Evolutionary conservation across 2,329 filamentous ascomycete species (phyloP), one percentile per base, ranked within the genome.

Genomic region (Hypoxylon rubiginosum): DNA sequence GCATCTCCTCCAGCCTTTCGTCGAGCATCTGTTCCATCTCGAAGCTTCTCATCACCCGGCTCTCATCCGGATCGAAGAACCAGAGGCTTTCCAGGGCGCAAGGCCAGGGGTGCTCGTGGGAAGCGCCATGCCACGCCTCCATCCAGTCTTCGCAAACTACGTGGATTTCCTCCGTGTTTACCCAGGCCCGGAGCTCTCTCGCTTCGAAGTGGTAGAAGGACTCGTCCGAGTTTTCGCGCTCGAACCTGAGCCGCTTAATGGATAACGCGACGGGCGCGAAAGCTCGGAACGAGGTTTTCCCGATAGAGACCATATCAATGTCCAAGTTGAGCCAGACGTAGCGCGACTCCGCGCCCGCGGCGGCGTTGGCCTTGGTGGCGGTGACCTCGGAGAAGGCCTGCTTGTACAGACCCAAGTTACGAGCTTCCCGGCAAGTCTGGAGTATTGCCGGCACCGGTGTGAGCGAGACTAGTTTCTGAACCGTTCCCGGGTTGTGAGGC

Each of bases 311-410:
- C 46, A 70, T 62, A 17, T 71, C 69, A 34, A 70, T 66, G 34
- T 71, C 67, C 56, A 64, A 60, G 48, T 70, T 70, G 10, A 71
- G 50, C 69, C 67, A 71, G 41, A 70, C 58, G 28, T 71, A 68
- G 24, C 62, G 69, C 9, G 17, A 36, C 53, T 62, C 51, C 4
- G 13, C 54, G 8, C 36, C 54, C 32, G 53, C 64, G 24, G 45
- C 21, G 13, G 26, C 55, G 21, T 58, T 50, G 11, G 4, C 34
- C 39, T 51, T 17, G 26, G 52, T 57, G 9, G n/a, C 41, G 24
- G 51, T 36, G 36, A 66, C 11, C 53, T 70, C 67, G 11, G 67
- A 58, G 32, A 68, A 59, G 6, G 28, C 45, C n/a, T 48, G 53
- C 36, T 66, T 48, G 59, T 71, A 71, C 2, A 70, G 51, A 6